Evolutionary conservation across 2,329 filamentous ascomycete genomes (phyloP).

Genomic region (Coniochaeta prunicola): DNA sequence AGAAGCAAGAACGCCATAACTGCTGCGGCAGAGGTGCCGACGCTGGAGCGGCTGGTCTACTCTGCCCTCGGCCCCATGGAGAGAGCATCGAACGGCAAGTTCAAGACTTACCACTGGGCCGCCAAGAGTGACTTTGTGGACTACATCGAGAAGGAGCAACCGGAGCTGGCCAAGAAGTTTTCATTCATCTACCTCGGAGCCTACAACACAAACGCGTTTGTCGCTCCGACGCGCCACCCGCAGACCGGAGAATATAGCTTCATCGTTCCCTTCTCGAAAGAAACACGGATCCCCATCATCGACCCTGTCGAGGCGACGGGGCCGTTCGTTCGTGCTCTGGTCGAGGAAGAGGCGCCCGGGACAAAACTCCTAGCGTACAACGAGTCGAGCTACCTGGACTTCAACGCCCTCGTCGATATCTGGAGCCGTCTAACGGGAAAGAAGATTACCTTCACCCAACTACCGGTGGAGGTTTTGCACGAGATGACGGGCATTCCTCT

Average conservation of each 20-base stretch:
- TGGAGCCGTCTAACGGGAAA: slow-evolving; percentile 30
- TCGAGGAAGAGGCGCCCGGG: slow-evolving; percentile 29
- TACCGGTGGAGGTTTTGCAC: slow-evolving; percentile 25
- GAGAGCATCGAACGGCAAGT: slow-evolving; percentile 14
- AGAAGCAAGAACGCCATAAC: slow-evolving; percentile 19
- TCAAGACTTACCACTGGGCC: slow-evolving; percentile 21
- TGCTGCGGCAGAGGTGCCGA: slow-evolving; percentile 18
- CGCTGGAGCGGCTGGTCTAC: slow-evolving; percentile 18
- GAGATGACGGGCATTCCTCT: slow-evolving; percentile 22
- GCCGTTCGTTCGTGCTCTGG: slow-evolving; percentile 32
- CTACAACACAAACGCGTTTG: slow-evolving; percentile 22
- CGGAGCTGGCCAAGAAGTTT: slow-evolving; percentile 18
- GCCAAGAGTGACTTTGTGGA: slow-evolving; percentile 19
- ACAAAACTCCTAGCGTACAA: slow-evolving; percentile 38
- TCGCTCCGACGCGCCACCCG: slow-evolving; percentile 19
- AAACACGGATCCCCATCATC: slow-evolving; percentile 29
- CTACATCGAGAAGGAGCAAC: slow-evolving; percentile 17
- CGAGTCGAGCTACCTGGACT: slow-evolving; percentile 29
- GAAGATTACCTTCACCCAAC: slow-evolving; percentile 20
- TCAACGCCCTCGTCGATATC: slow-evolving; percentile 21
- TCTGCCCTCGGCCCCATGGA: slow-evolving; percentile 16
- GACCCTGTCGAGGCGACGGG: slow-evolving; percentile 30
- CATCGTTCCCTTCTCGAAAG: slow-evolving; percentile 18
- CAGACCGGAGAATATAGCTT: slow-evolving; percentile 21
- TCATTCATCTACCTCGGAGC: slow-evolving; percentile 23